These are phyloP conservation scores for Elsinoe arachidis DNA, from an alignment of 2,329 filamentous ascomycete species.

Conservation along the genomic window DNA sequence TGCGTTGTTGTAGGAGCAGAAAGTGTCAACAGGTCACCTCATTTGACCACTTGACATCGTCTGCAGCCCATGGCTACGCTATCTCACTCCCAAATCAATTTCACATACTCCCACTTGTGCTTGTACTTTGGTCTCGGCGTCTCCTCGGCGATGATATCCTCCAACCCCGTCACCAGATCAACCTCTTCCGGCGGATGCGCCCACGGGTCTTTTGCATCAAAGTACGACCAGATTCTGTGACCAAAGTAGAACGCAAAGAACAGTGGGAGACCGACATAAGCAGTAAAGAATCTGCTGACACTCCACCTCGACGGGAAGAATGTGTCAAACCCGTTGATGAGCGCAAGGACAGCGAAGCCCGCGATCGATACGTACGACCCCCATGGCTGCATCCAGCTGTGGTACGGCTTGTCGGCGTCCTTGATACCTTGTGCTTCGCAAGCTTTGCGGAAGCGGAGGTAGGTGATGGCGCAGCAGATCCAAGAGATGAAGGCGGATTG, in stretches of 20 bases:
- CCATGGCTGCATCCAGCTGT: slow-evolving; percentile 52
- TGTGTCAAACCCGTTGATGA: slow-evolving; percentile 68
- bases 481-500: slow-evolving; percentile 47
- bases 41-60: not conserved
- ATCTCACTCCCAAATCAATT: slow-evolving; percentile 2
- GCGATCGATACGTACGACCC: slow-evolving; percentile 53
- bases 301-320: slow-evolving; percentile 61
- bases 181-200: slow-evolving; percentile 40
- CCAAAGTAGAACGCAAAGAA: slow-evolving; percentile 49
- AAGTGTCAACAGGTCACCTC: not conserved
- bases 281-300: slow-evolving; percentile 54
- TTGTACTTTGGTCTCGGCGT: slow-evolving; percentile 14
- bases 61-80: not conserved
- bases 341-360: slow-evolving; percentile 51
- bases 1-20: not conserved
- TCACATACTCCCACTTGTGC: slow-evolving; percentile 8
- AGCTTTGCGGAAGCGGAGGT: slow-evolving; percentile 52
- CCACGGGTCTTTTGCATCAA: slow-evolving; percentile 43
- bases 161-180: slow-evolving; percentile 42
- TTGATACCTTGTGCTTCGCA: slow-evolving; percentile 46
- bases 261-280: slow-evolving; percentile 57
- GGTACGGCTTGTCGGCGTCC: slow-evolving; percentile 42
- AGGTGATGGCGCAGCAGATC: slow-evolving; percentile 48
- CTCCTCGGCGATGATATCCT: slow-evolving; percentile 27
- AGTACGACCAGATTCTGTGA: slow-evolving; percentile 35